A percentile compares a stretch with the other conserved stretches of the same genome.
These are phyloP conservation scores for Clarireedia sp. DNA, from an alignment of 2,329 filamentous ascomycete species.

Conservation along the genomic window DNA sequence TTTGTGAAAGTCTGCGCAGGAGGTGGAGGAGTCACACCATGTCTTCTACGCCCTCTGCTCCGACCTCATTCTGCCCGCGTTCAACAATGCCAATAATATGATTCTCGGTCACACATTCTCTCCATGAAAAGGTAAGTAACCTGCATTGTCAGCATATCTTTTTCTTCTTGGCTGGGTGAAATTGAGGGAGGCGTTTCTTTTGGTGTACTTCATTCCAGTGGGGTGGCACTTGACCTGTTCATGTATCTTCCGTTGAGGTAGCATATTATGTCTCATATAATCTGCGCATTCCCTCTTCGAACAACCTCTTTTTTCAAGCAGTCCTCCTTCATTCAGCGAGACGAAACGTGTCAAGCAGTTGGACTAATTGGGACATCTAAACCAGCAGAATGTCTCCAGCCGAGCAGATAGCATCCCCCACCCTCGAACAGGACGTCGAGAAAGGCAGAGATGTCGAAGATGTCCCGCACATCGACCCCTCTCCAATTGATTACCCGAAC, in stretches of 20 bases:
- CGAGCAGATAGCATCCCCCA: neutral
- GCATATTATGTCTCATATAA: too few species aligned
- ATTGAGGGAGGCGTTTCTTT: neutral
- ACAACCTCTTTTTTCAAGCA: neutral
- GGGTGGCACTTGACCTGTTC: neutral
- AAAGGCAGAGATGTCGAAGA: neutral
- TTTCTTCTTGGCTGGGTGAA: neutral
- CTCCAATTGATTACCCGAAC: neutral
- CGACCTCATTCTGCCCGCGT: neutral
- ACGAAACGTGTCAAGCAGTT: neutral
- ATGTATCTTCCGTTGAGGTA: neutral
- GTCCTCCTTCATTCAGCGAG: too few species aligned
- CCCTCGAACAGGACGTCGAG: conserved; percentile 2
- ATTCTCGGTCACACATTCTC: neutral
- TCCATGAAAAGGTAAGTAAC: neutral
- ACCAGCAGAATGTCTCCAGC: neutral
- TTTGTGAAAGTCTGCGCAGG: neutral
- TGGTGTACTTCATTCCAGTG: too few species aligned
- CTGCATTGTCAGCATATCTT: neutral
- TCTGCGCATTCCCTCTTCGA: neutral
- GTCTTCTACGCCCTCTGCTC: neutral
- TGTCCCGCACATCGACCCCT: neutral
- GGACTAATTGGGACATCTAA: neutral
- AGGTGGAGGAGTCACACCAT: neutral
- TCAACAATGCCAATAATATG: neutral